Evolutionary conservation across 805 yeast genomes (phyloP).

Genomic region (Komagataella ulmi): DNA sequence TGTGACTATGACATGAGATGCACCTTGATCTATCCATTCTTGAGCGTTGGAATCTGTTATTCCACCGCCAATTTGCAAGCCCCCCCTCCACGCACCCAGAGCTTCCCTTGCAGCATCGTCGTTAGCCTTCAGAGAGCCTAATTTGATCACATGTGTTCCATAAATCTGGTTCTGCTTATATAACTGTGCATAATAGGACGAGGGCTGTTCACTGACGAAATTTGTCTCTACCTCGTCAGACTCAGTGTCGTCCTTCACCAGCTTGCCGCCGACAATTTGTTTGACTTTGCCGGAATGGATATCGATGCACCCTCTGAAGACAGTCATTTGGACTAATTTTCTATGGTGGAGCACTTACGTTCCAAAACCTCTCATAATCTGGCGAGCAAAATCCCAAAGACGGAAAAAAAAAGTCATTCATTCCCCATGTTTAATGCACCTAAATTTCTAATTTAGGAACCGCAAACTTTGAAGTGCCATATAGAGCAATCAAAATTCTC

Average conservation of each 20-base stretch:
- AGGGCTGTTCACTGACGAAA: conserved; percentile 63
- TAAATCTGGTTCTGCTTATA: conserved; percentile 43
- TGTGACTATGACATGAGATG: conserved; percentile 83
- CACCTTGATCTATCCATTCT: conserved; percentile 66
- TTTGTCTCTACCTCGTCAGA: conserved; percentile 41
- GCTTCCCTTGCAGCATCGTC: conserved; percentile 78
- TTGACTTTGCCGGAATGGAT: conserved; percentile 91
- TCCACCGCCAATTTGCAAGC: conserved; percentile 89
- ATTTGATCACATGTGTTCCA: conserved; percentile 89
- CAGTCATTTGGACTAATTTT: conserved; percentile 41
- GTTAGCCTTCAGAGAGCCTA: conserved; percentile 66
- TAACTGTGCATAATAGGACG: conserved; percentile 61
- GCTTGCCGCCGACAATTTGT: conserved; percentile 92
- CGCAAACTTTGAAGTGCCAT: background rate
- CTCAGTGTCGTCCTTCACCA: conserved; percentile 37
- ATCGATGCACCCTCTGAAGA: conserved; percentile 89
- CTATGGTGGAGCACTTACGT: background rate
- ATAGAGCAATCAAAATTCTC: background rate
- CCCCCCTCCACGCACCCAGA: conserved; percentile 54
- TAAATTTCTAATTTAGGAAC: background rate
- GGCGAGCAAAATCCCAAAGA: background rate
- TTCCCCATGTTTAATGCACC: background rate
- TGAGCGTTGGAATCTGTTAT: conserved; percentile 63
- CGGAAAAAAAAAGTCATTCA: background rate
- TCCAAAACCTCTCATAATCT: background rate